Evolutionary conservation across 768 basidiomycete species (phyloP).

Genomic region (Amanita thiersii): DNA sequence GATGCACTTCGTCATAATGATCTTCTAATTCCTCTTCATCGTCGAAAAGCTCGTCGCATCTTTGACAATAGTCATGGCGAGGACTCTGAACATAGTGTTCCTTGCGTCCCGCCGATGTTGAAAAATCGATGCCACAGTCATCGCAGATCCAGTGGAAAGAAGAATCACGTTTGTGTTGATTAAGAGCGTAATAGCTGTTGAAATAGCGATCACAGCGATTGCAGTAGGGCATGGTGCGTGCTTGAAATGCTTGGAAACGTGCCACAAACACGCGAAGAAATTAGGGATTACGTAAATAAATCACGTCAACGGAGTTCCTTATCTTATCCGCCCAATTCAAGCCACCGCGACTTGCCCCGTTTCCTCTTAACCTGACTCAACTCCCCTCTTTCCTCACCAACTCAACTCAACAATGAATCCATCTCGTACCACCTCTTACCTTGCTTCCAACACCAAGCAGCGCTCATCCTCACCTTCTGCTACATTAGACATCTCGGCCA

Average conservation of each 20-base stretch:
- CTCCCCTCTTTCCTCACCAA: constrained; percentile 1
- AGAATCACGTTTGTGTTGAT: constrained; percentile 28
- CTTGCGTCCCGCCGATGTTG: constrained; percentile 24
- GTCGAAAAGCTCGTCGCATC: constrained; percentile 37
- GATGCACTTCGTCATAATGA: constrained; percentile 34
- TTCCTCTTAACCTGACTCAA: not conserved
- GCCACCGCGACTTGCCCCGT: not conserved
- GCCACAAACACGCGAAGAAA: no score
- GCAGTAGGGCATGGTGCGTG: no score
- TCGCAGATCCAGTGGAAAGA: constrained; percentile 35
- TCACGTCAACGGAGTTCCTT: constrained; percentile 1
- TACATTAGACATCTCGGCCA: not conserved
- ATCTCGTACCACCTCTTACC: not conserved
- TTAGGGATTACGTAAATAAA: no score
- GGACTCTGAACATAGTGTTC: constrained; percentile 48
- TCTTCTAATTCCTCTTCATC: constrained; percentile 21
- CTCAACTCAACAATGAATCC: not conserved
- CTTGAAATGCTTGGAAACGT: no score
- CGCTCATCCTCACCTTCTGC: not conserved
- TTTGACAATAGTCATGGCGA: constrained; percentile 42
- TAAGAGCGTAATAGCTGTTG: constrained; percentile 15
- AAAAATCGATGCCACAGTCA: constrained; percentile 39
- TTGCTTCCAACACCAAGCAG: not conserved
- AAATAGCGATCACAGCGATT: constrained; percentile 33
- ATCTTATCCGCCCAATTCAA: constrained; percentile 6